Conservation (phyloP, 1,284 basidiomycete genomes). For the Irpex sp. region DNA sequence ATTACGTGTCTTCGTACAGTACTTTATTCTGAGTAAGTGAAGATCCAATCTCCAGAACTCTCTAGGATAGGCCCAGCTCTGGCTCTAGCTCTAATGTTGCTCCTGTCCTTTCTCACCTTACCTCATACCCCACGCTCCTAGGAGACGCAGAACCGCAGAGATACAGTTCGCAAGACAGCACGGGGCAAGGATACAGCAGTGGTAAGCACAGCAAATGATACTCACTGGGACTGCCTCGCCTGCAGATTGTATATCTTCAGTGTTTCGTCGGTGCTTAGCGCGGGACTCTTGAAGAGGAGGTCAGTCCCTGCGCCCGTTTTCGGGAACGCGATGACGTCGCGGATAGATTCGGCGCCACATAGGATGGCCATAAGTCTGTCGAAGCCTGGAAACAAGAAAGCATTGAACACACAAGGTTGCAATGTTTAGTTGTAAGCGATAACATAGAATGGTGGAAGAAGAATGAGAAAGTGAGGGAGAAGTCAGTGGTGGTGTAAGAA, state of each 20-base stretch:
- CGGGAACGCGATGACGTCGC: constrained; percentile 96
- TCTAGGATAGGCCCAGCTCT: too few species aligned
- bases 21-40: too few species aligned
- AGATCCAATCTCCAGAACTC: too few species aligned
- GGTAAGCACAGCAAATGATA: not conserved
- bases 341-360: constrained; percentile 79
- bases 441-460: not conserved
- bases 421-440: too few species aligned
- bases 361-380: constrained; percentile 91
- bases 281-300: constrained; percentile 86
- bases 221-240: not conserved
- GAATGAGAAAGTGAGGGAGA: too few species aligned
- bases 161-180: too few species aligned
- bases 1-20: too few species aligned
- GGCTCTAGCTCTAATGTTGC: too few species aligned
- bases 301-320: constrained; percentile 86
- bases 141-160: too few species aligned
- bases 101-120: too few species aligned
- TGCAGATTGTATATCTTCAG: not conserved
- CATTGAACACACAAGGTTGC: not conserved
- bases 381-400: constrained; percentile 55
- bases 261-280: constrained; percentile 21
- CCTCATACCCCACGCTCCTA: too few species aligned
- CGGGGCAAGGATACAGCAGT: not conserved
- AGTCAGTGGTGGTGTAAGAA: not conserved